Conservation (phyloP, 495 filamentous ascomycete species). For the Poronia punctata region DNA sequence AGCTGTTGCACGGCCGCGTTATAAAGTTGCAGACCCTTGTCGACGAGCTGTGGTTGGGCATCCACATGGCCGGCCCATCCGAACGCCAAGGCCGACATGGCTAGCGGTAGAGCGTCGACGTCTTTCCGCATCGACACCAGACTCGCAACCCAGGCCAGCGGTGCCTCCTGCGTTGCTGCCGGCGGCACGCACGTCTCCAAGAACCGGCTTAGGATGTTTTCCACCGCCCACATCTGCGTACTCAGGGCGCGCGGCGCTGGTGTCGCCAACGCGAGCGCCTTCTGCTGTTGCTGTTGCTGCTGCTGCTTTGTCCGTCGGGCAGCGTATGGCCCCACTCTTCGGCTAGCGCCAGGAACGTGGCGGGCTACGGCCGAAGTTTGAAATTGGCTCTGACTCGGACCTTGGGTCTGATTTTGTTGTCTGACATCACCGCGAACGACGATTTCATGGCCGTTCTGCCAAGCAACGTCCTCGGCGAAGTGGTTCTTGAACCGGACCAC, state of each 20-base stretch:
- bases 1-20: conserved; percentile 5
- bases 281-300: not conserved
- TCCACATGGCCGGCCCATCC: conserved; percentile 5
- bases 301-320: not conserved
- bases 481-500: not conserved
- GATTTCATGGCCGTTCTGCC: not conserved
- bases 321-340: not conserved
- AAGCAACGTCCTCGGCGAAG: not conserved
- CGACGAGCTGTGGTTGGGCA: conserved; percentile 1
- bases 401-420: conserved; percentile 1
- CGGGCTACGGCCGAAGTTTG: not conserved
- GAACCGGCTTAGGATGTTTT: conserved; percentile 2
- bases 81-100: conserved; percentile 8
- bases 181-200: not conserved
- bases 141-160: conserved; percentile 3
- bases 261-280: not conserved
- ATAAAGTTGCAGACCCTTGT: conserved; percentile 2
- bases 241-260: not conserved
- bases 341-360: not conserved
- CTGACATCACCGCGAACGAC: too few species aligned
- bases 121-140: not conserved
- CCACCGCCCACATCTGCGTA: not conserved
- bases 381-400: too few species aligned
- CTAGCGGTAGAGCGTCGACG: conserved; percentile 7
- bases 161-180: conserved; percentile 5